These are phyloP conservation scores for Globisporangium cederbergense DNA, from an alignment of 352 stramenopile species.

Conservation along the genomic window DNA sequence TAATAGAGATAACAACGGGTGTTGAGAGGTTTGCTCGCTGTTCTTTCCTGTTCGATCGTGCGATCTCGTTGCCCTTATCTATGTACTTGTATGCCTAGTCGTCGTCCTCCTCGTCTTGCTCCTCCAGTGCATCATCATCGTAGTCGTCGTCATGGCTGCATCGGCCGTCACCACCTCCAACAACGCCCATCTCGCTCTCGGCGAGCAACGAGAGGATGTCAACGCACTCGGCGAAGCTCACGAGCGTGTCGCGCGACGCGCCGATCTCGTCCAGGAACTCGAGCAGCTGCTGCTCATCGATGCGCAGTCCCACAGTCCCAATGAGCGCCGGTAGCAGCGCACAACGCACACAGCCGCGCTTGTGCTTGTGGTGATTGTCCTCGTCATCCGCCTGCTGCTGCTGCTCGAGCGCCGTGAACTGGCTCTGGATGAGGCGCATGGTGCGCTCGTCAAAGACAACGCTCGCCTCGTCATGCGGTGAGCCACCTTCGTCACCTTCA, in stretches of 20 bases:
- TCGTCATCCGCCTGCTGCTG: slow-evolving; percentile 14
- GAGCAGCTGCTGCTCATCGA: slow-evolving; percentile 40
- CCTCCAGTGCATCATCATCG: slow-evolving; percentile 23
- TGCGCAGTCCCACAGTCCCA: slow-evolving; percentile 32
- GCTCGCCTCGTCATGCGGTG: slow-evolving; percentile 19
- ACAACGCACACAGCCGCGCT: slow-evolving; percentile 54
- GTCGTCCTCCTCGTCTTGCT: slow-evolving; percentile 18
- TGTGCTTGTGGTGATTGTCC: slow-evolving; percentile 20
- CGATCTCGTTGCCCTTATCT: no score
- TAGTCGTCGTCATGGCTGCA: slow-evolving; percentile 21
- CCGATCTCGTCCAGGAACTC: slow-evolving; percentile 72
- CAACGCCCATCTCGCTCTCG: slow-evolving; percentile 34
- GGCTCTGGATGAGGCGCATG: slow-evolving; percentile 46
- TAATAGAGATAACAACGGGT: slow-evolving; percentile 7
- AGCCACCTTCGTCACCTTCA: slow-evolving; percentile 4
- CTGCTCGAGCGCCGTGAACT: slow-evolving; percentile 44
- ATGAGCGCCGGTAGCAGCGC: slow-evolving; percentile 40
- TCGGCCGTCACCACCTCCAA: background rate
- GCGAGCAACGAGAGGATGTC: slow-evolving; percentile 81
- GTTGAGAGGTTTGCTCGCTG: slow-evolving; percentile 1
- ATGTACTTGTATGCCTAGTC: background rate
- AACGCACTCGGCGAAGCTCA: slow-evolving; percentile 84
- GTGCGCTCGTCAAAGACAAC: slow-evolving; percentile 66
- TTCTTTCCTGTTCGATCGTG: background rate
- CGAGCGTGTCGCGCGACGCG: slow-evolving; percentile 54